Percentiles rank a stretch among this genome's conserved stretches.
Conservation (phyloP, 257 asterid species). For the Phtheirospermum japonicum region DNA sequence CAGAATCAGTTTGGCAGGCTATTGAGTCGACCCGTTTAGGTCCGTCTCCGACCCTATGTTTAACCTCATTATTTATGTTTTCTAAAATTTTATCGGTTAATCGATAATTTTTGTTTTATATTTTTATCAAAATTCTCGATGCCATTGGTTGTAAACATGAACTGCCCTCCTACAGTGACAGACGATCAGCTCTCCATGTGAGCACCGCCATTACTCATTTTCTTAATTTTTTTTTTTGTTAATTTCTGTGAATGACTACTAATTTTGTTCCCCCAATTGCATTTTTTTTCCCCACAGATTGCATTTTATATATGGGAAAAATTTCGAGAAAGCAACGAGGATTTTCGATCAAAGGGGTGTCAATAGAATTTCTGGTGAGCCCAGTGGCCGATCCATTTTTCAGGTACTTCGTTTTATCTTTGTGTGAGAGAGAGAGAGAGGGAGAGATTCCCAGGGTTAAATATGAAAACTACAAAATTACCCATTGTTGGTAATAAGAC, state of each 20-base stretch:
- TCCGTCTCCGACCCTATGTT: conserved; percentile 8
- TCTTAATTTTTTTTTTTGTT: not conserved
- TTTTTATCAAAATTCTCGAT: not conserved
- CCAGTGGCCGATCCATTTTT: conserved; percentile 73
- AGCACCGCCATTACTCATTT: conserved; percentile 28
- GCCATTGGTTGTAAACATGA: conserved; percentile 18
- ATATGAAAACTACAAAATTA: no score
- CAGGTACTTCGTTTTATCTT: conserved; percentile 41
- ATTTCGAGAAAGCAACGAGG: conserved; percentile 75
- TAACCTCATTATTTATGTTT: not conserved
- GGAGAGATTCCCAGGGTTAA: not conserved
- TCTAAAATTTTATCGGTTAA: not conserved
- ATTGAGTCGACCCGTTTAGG: conserved; percentile 71
- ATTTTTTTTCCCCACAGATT: conserved; percentile 38
- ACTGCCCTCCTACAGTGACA: conserved; percentile 51
- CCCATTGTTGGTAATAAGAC: no score
- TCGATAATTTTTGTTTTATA: not conserved
- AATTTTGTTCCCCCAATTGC: conserved; percentile 3
- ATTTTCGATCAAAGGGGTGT: conserved; percentile 84
- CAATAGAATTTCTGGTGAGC: conserved; percentile 67
- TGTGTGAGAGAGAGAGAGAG: not conserved
- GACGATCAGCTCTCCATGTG: conserved; percentile 83
- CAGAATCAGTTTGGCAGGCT: conserved; percentile 75
- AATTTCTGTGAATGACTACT: not conserved
- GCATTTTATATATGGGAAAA: conserved; percentile 81